Conservation (phyloP, 345 rosid genomes). For the Fremontodendron californicum region DNA sequence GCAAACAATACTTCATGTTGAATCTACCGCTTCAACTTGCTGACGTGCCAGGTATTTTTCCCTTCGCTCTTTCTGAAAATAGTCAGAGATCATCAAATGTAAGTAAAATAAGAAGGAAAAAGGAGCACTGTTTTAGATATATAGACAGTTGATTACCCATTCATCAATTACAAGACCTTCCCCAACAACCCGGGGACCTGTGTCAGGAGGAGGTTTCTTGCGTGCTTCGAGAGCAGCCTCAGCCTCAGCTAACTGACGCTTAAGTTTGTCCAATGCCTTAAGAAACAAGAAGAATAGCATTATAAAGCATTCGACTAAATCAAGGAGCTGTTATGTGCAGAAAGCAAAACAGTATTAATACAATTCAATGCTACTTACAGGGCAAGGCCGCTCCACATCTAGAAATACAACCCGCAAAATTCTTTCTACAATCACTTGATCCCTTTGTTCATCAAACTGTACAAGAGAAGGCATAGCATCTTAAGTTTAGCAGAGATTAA, state of each 20-base stretch:
- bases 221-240: slow-evolving; percentile 90
- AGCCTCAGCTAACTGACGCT: slow-evolving; percentile 81
- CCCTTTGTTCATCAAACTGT: slow-evolving; percentile 95
- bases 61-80: slow-evolving; percentile 81
- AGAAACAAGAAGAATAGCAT: slow-evolving; percentile 10
- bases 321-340: neutral
- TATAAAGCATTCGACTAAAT: neutral
- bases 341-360: neutral
- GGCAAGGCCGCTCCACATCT: slow-evolving; percentile 61
- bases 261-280: slow-evolving; percentile 79
- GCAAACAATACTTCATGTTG: slow-evolving; percentile 17
- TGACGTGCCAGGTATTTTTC: slow-evolving; percentile 93
- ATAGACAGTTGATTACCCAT: slow-evolving; percentile 60
- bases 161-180: slow-evolving; percentile 97
- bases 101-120: neutral
- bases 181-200: slow-evolving; percentile 71
- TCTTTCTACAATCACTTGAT: slow-evolving; percentile 72
- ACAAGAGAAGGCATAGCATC: slow-evolving; percentile 6
- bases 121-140: neutral
- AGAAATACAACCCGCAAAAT: slow-evolving; percentile 78
- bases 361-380: slow-evolving; percentile 41
- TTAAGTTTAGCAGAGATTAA: neutral
- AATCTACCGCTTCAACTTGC: slow-evolving; percentile 54
- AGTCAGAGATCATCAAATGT: neutral
- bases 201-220: slow-evolving; percentile 79